Percentiles rank a stretch among this genome's conserved stretches.
Conservation (phyloP, 495 filamentous ascomycete species). For the Alectoria sarmentosa region DNA sequence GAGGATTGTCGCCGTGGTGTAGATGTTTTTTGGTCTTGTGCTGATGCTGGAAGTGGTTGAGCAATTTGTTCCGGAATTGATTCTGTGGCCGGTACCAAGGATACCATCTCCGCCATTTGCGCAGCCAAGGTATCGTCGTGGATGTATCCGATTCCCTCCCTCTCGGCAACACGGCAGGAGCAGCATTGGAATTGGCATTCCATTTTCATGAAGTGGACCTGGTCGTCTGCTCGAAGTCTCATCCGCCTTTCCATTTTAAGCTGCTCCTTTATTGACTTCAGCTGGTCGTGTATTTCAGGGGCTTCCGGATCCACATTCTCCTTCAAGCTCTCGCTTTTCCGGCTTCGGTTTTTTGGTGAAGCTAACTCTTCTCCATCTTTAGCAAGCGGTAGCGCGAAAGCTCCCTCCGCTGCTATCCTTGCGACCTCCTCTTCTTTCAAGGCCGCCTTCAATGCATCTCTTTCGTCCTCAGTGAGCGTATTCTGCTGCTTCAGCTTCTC, state of each 20-base stretch:
- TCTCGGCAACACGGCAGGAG: constrained; percentile 52
- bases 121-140: constrained; percentile 35
- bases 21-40: constrained; percentile 25
- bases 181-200: constrained; percentile 74
- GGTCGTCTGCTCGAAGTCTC: constrained; percentile 60
- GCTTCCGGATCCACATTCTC: constrained; percentile 42
- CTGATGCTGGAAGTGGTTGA: neutral
- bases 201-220: constrained; percentile 72
- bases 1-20: constrained; percentile 30
- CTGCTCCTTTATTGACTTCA: constrained; percentile 52
- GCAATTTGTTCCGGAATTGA: neutral
- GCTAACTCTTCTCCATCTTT: constrained; percentile 25
- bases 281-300: constrained; percentile 35
- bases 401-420: constrained; percentile 57
- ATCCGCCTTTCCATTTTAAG: constrained; percentile 59
- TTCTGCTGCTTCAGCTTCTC: constrained; percentile 55
- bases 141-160: constrained; percentile 41
- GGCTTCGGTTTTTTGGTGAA: constrained; percentile 29
- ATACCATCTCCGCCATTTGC: constrained; percentile 16
- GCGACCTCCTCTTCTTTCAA: constrained; percentile 53
- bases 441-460: constrained; percentile 55
- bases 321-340: constrained; percentile 28
- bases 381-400: constrained; percentile 47
- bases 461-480: constrained; percentile 61
- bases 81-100: neutral